These are phyloP conservation scores for Arctium lappa DNA, from an alignment of 129 eudicot genomes.

Conservation along the genomic window DNA sequence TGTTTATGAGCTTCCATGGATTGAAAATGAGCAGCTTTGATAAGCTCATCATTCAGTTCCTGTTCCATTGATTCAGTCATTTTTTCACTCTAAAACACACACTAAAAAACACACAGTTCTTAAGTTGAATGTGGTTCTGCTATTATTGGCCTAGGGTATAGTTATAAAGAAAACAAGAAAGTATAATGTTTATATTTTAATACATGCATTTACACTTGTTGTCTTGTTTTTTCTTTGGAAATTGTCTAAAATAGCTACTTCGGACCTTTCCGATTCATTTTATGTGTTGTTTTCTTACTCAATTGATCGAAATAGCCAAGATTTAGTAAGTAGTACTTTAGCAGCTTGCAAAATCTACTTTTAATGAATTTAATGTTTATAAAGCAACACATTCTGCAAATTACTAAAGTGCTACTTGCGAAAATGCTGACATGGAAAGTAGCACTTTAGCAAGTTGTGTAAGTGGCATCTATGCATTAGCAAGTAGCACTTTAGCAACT, in stretches of 20 bases:
- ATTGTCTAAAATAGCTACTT: not conserved
- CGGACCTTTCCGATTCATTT: not conserved
- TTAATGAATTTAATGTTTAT: no score
- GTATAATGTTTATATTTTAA: not conserved
- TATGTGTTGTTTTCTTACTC: no score
- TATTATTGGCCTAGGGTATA: not conserved
- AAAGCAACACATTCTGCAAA: no score
- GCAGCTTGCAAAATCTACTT: no score
- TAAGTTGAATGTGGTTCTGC: not conserved
- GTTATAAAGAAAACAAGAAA: not conserved
- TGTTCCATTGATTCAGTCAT: slow-evolving; percentile 20
- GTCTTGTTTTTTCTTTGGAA: not conserved
- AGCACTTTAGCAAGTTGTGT: no score
- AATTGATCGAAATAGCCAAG: no score
- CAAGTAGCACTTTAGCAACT: no score
- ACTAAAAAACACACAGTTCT: not conserved
- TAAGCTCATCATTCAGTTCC: not conserved
- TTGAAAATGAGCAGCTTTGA: not conserved
- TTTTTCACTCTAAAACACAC: not conserved
- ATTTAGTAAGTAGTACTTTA: no score
- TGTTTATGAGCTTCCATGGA: slow-evolving; percentile 20
- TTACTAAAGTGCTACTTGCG: no score
- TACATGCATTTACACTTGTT: not conserved
- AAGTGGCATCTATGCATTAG: no score
- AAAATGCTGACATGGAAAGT: no score